Base-by-base conservation (phyloP, 331 rosid species). In the Telfairia occidentalis region DNA sequence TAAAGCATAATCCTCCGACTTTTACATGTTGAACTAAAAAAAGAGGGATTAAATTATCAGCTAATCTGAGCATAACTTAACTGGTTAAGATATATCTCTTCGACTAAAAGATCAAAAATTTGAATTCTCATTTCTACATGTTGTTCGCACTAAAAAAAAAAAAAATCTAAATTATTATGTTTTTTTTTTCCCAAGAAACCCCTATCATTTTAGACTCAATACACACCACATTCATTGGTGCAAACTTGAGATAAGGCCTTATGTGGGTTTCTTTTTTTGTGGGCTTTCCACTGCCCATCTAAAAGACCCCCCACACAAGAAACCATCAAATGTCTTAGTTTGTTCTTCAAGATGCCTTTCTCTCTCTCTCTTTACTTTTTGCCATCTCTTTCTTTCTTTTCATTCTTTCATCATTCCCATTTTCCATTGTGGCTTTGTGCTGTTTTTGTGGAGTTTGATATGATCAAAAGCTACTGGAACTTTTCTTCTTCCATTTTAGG, bases 161-260 rank as follows among this genome's bases (percentile, higher is more conserved):
- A n/a, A n/a, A n/a, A n/a, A n/a, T n/a, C n/a, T n/a, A n/a, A n/a
- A n/a, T n/a, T n/a, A n/a, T n/a, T n/a, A n/a, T n/a, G n/a, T n/a
- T n/a, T n/a, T n/a, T n/a, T n/a, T n/a, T n/a, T n/a, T n/a, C n/a
- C n/a, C n/a, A n/a, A n/a, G n/a, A n/a, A n/a, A n/a, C n/a, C n/a
- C n/a, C n/a, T n/a, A n/a, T n/a, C n/a, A n/a, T n/a, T n/a, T n/a
- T n/a, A n/a, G n/a, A n/a, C n/a, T 57, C 64, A 57, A 57, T 1
- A 5, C 37, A 65, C 50, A 37, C 30, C 35, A 67, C 73, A 40
- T 67, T 67, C 35, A 67, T 67, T 67, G 53, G 73, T 67, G 53
- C 10, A 67, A 66, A 42, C 53, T 26, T 58, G 38, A 58, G 13
- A 54, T 54, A 23, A 54, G 61, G 61, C 12, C 32, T 23, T 10